phyloP scores from a whole-genome alignment of 805 yeast species.

The Lachancea waltii region DNA sequence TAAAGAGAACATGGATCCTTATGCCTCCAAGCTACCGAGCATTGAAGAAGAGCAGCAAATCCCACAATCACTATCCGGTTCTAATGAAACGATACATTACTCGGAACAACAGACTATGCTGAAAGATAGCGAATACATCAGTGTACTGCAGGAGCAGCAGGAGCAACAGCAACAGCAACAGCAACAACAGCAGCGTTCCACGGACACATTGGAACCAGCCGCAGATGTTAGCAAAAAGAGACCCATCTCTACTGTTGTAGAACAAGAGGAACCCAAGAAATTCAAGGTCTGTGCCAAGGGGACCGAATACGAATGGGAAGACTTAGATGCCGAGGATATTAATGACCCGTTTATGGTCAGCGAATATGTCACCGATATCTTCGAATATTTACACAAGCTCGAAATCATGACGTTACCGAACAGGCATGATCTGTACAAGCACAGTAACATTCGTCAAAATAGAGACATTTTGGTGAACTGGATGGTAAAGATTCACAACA shows the following conservation, averaged over 20 bases:
- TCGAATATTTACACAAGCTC: conserved; percentile 65
- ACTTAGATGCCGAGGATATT: conserved; percentile 68
- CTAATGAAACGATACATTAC: conserved; percentile 8
- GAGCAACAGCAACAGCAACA: conserved; percentile 2
- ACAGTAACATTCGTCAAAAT: conserved; percentile 38
- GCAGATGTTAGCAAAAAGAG: conserved; percentile 28
- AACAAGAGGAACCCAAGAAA: conserved; percentile 30
- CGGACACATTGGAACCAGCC: conserved; percentile 1
- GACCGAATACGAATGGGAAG: conserved; percentile 54
- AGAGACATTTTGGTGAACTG: conserved; percentile 88
- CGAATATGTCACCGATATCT: conserved; percentile 86
- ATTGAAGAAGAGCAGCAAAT: conserved; percentile 9
- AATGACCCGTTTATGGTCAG: conserved; percentile 88
- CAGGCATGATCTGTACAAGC: conserved; percentile 35
- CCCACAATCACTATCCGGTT: conserved; percentile 5
- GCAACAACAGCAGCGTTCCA: neutral
- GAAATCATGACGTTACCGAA: conserved; percentile 67
- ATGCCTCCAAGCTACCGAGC: conserved; percentile 7
- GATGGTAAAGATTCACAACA: conserved; percentile 83
- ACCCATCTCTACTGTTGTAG: conserved; percentile 32
- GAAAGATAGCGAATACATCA: conserved; percentile 6
- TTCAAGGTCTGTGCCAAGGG: conserved; percentile 31
- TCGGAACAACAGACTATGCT: conserved; percentile 8
- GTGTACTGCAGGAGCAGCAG: conserved; percentile 2
- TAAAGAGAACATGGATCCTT: conserved; percentile 10